These are phyloP conservation scores for Dipodascus geniculatus DNA, from an alignment of 805 yeast species.

Conservation along the genomic window DNA sequence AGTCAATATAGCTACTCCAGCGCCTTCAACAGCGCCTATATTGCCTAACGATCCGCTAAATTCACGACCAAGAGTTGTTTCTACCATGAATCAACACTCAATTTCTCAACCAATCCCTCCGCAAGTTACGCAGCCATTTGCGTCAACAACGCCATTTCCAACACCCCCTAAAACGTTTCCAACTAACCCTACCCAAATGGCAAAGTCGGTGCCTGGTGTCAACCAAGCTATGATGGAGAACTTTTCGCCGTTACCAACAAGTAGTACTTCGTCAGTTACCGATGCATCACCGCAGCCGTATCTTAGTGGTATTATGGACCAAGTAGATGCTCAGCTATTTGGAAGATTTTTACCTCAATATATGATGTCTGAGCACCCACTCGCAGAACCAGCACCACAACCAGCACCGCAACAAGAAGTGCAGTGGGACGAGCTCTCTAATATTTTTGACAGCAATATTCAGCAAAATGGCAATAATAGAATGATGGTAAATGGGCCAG, in stretches of 20 bases:
- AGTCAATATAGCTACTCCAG: not conserved
- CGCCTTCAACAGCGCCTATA: not conserved
- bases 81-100: not conserved
- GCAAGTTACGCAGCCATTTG: not conserved
- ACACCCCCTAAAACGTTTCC: not conserved
- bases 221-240: not conserved
- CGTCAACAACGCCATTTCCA: not conserved
- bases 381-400: conserved; percentile 2
- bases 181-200: not conserved
- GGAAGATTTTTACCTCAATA: conserved; percentile 79
- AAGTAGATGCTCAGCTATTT: conserved; percentile 71
- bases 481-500: not conserved
- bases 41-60: not conserved
- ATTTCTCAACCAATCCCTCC: not conserved
- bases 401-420: not conserved
- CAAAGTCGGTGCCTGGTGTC: not conserved
- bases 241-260: not conserved
- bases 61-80: not conserved
- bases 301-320: conserved; percentile 76
- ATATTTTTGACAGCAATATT: not conserved
- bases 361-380: conserved; percentile 35
- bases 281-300: conserved; percentile 28
- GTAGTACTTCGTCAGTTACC: not conserved
- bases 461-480: not conserved
- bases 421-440: not conserved